phyloP scores from a whole-genome alignment of 2,329 filamentous ascomycete genomes.

The Sporothrix pallida region DNA sequence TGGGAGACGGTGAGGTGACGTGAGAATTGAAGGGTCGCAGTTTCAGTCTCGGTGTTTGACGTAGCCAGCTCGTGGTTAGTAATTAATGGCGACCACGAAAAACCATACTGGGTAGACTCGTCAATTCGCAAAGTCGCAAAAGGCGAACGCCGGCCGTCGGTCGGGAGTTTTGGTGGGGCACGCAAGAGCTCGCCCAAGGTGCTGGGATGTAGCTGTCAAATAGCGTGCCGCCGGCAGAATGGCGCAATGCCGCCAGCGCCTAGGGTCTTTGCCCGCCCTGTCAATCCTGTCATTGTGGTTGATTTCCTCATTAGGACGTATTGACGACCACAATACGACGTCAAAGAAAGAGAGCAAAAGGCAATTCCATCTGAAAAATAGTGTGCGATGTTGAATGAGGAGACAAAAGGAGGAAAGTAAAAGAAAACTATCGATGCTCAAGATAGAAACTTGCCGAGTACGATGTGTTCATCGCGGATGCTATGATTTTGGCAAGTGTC shows the following conservation, averaged over 20 bases:
- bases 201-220: slow-evolving; percentile 12
- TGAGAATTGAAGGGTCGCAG: neutral
- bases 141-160: slow-evolving; percentile 30
- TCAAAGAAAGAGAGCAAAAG: too few relatives aligned
- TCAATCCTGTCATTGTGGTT: neutral
- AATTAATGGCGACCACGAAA: slow-evolving; percentile 18
- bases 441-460: too few relatives aligned
- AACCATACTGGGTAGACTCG: neutral
- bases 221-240: slow-evolving; percentile 32
- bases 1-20: neutral
- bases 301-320: slow-evolving; percentile 5
- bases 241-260: slow-evolving; percentile 34
- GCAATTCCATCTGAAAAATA: neutral
- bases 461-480: too few relatives aligned
- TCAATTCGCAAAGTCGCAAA: neutral
- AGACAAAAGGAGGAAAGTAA: neutral
- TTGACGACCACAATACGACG: neutral
- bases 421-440: too few relatives aligned
- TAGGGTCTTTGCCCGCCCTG: slow-evolving; percentile 7
- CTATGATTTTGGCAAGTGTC: neutral
- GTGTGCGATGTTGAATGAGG: too few relatives aligned
- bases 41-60: neutral
- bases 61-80: neutral
- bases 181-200: slow-evolving; percentile 1
- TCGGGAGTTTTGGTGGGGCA: slow-evolving; percentile 27